Base-by-base conservation (phyloP, 768 basidiomycete species). In the Candolleomyces aberdarensis region DNA sequence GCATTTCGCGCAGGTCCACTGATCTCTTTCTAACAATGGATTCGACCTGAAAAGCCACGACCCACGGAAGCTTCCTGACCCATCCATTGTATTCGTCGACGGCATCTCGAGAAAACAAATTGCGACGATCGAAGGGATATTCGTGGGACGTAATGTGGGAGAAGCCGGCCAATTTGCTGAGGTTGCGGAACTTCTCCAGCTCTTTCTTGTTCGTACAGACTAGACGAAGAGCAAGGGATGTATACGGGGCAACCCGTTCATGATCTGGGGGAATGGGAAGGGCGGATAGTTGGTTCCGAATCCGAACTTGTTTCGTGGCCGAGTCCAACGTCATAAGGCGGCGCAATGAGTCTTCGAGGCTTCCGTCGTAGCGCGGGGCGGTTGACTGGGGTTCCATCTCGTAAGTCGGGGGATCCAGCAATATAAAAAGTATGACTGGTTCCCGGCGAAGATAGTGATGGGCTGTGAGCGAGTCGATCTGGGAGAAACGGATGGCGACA, bases 31-130 rank as follows among this genome's bases (percentile, higher is more conserved):
- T 72, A 19, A 78, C 55, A 15, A 82, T 66, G 0, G 78, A 74
- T 60, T 85, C 82, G 36, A 88, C 70, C 66, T 89, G 87, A 63
- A 86, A 88, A 0, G 85, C 80, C n/a, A 88, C 75, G 46, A 64
- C 63, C 83, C 82, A 87, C 9, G 76, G 69, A 14, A 85, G 66
- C 15, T 40, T 41, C 20, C 51, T 62, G 32, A 83, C 66, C 71
- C 76, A 78, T 2, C 14, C 20, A 11, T 71, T 61, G 39, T 80
- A 73, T 41, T 65, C 51, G 1, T 66, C 60, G 49, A 83, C 66
- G 2, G 70, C 70, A 8, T 26, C 31, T 9, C 61, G 32, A 9
- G 83, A 79, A 64, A 85, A 89, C 15, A 85, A 74, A 1, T 63
- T 66, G 26, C 82, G 74, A 36, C 67, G 67, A 19, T 76, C 82